These are phyloP conservation scores for Verbascum thapsus DNA, from an alignment of 257 asterid species.

Conservation along the genomic window DNA sequence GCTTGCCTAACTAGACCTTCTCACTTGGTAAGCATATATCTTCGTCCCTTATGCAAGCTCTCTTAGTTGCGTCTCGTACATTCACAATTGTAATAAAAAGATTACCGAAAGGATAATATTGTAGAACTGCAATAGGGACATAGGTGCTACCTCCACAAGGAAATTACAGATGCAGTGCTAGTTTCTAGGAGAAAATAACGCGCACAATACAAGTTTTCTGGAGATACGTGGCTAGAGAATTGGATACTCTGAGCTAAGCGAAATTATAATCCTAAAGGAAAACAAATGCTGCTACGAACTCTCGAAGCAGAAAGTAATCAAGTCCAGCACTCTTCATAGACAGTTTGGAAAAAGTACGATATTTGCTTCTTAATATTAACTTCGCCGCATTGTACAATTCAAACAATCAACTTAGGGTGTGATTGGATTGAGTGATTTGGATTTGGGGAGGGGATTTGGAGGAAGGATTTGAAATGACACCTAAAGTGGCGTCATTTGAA, in stretches of 20 bases:
- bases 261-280: background rate
- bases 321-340: background rate
- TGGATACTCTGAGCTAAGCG: background rate
- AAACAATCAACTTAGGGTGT: background rate
- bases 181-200: background rate
- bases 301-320: background rate
- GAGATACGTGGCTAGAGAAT: background rate
- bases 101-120: background rate
- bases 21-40: background rate
- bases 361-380: background rate
- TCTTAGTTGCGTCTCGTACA: background rate
- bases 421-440: too few species aligned
- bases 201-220: background rate
- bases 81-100: background rate
- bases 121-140: background rate
- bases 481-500: too few species aligned
- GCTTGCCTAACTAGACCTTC: background rate
- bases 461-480: too few species aligned
- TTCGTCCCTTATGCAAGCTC: conserved; percentile 1
- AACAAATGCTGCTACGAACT: background rate
- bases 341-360: background rate
- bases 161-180: background rate
- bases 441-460: too few species aligned
- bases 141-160: background rate
- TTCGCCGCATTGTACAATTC: background rate